These are phyloP conservation scores for Lyophyllum atratum DNA, from an alignment of 768 basidiomycete genomes.

Conservation along the genomic window DNA sequence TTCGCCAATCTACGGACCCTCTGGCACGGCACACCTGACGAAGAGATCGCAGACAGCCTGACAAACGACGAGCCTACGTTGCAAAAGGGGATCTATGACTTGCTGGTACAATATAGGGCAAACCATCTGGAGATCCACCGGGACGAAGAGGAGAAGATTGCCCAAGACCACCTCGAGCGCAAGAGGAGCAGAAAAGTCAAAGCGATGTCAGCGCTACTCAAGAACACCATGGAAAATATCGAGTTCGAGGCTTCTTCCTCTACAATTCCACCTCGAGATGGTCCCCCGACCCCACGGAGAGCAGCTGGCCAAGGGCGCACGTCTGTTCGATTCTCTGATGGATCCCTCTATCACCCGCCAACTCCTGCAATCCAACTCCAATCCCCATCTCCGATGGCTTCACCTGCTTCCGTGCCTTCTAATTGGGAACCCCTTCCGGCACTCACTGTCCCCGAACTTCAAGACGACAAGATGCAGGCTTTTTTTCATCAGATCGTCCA, in stretches of 20 bases:
- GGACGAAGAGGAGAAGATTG: slow-evolving; percentile 59
- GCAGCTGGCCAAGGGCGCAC: slow-evolving; percentile 38
- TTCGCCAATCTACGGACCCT: slow-evolving; percentile 87
- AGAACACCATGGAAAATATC: slow-evolving; percentile 25
- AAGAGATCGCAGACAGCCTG: slow-evolving; percentile 71
- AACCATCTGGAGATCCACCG: slow-evolving; percentile 74
- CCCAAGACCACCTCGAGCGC: slow-evolving; percentile 35
- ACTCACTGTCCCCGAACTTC: slow-evolving; percentile 66
- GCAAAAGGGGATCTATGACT: slow-evolving; percentile 95
- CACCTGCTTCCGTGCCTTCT: slow-evolving; percentile 28
- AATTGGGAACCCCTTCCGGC: slow-evolving; percentile 37
- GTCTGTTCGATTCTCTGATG: slow-evolving; percentile 22
- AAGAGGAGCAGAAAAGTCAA: slow-evolving; percentile 34
- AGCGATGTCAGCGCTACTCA: slow-evolving; percentile 20
- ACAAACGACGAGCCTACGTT: slow-evolving; percentile 72
- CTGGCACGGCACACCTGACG: slow-evolving; percentile 83
- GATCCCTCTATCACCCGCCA: slow-evolving; percentile 5
- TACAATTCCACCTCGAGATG: slow-evolving; percentile 52
- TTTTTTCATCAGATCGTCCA: slow-evolving; percentile 88
- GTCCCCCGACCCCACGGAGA: slow-evolving; percentile 63
- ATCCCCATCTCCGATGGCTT: slow-evolving; percentile 23
- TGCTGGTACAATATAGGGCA: slow-evolving; percentile 83
- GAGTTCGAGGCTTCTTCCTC: slow-evolving; percentile 31
- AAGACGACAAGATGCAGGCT: slow-evolving; percentile 75
- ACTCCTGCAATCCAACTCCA: slow-evolving; percentile 17